A percentile compares a stretch with the other conserved stretches of the same genome.
Evolutionary conservation across 768 basidiomycete genomes (phyloP).

Genomic region (Suillus sp.): DNA sequence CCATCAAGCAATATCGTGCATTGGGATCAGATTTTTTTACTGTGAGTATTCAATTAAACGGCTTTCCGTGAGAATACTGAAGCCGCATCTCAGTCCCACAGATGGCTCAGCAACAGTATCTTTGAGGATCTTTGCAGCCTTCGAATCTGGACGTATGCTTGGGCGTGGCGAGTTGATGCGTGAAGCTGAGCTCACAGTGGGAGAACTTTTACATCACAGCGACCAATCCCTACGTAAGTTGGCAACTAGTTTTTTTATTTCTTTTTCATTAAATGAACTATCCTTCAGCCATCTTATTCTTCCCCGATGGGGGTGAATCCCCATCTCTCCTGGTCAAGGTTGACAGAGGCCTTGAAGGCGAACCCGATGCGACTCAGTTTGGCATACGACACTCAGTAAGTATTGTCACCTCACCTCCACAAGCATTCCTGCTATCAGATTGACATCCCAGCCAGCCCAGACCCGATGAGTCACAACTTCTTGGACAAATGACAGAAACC

Average conservation of each 20-base stretch:
- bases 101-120: conserved; percentile 1
- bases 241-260: too few relatives aligned
- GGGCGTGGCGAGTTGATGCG: conserved; percentile 16
- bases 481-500: conserved; percentile 5
- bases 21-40: conserved; percentile 17
- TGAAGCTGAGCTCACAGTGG: conserved; percentile 7
- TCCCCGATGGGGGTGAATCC: background rate
- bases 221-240: background rate
- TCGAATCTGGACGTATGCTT: conserved; percentile 17
- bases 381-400: conserved; percentile 1
- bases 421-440: background rate
- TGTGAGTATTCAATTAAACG: conserved; percentile 10
- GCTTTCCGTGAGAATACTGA: background rate
- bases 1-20: conserved; percentile 13
- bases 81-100: conserved; percentile 10
- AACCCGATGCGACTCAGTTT: conserved; percentile 1
- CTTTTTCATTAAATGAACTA: too few relatives aligned
- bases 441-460: background rate
- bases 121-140: conserved; percentile 13
- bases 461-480: background rate
- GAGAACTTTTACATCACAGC: conserved; percentile 6
- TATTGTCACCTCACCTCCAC: background rate
- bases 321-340: background rate
- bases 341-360: background rate
- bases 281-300: conserved; percentile 4